Evolutionary conservation across 495 filamentous ascomycete genomes (phyloP), one percentile per base, ranked within the genome.

Genomic region (Hypoxylon subgilvum): DNA sequence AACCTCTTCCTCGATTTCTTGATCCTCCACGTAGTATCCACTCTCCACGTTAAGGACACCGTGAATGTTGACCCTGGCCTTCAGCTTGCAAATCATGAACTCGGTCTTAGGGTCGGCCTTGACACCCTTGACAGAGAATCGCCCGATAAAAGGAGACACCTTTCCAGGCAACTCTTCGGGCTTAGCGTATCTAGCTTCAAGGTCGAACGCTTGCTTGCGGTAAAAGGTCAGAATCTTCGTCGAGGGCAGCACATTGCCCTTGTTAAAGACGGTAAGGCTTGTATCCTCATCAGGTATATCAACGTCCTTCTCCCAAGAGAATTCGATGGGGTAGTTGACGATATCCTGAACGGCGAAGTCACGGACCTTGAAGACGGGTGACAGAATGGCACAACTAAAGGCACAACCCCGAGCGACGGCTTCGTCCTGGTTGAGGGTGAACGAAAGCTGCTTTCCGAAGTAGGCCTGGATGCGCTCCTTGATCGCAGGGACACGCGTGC

Each of bases 151-250:
- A 45, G 94, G 88, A 52, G 90, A 88, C 57, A 88, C 82, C 84
- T 91, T 93, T 66, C 93, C 94, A 38, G 94, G 94, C n/a, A 99
- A 84, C 31, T 75, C 69, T 17, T 96, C 92, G 13, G 91, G 88
- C 63, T 96, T 87, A 36, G 88, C 85, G 69, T 97, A 99, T 66
- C 86, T 87, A 52, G 94, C 94, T 79, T 99, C 94, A 16, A 99
- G 82, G 67, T 97, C 91, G 76, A 99, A 99, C 2, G 91, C 80
- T 73, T 97, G 91, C 80, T 97, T 97, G 57, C 94, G 88, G 82
- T 97, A 97, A 83, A 97, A 99, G 21, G 94, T 99, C 40, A 99
- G 87, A 61, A 99, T 99, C 84, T 99, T 99, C 53, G 94, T 99
- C 4, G 94, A 97, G 42, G 94, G 94, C 81, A 99, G 90, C 46